phyloP scores from a whole-genome alignment of 2,329 filamentous ascomycete genomes.

The Macrophomina tecta region DNA sequence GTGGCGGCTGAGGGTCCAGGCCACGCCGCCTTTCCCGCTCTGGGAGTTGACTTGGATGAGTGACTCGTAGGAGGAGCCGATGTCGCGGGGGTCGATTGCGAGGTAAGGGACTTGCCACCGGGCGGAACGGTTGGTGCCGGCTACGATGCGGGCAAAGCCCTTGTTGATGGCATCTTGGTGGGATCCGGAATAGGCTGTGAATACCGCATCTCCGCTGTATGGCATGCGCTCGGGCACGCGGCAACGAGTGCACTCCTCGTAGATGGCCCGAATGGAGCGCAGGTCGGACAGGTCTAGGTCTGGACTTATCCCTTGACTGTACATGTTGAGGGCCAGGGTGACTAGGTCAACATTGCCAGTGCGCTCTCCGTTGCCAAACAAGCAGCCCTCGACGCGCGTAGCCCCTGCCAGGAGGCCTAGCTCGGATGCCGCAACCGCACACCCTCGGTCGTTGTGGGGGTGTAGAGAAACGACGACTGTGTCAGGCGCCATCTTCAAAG shows the following conservation, averaged over 20 bases:
- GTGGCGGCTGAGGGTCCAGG: slow-evolving; percentile 91
- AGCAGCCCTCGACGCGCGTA: slow-evolving; percentile 88
- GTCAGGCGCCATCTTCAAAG: slow-evolving; percentile 77
- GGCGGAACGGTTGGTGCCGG: slow-evolving; percentile 57
- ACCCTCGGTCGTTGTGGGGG: slow-evolving; percentile 92
- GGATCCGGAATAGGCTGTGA: slow-evolving; percentile 87
- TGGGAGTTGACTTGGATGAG: slow-evolving; percentile 98
- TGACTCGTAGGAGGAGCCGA: slow-evolving; percentile 95
- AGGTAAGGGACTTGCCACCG: slow-evolving; percentile 89
- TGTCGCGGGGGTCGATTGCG: slow-evolving; percentile 89
- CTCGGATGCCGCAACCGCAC: slow-evolving; percentile 86
- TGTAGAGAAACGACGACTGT: slow-evolving; percentile 89
- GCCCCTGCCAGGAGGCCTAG: slow-evolving; percentile 95
- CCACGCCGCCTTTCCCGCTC: slow-evolving; percentile 90
- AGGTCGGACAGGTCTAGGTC: slow-evolving; percentile 92
- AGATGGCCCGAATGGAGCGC: slow-evolving; percentile 80
- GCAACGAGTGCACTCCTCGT: slow-evolving; percentile 93
- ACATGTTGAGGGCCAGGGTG: slow-evolving; percentile 89
- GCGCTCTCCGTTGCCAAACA: slow-evolving; percentile 93
- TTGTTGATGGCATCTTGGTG: slow-evolving; percentile 98
- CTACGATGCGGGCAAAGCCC: slow-evolving; percentile 73
- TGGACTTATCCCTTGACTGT: slow-evolving; percentile 87
- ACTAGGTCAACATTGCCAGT: slow-evolving; percentile 96
- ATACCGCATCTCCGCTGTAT: slow-evolving; percentile 87
- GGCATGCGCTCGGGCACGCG: slow-evolving; percentile 87